Base-by-base conservation (phyloP, 2,329 filamentous ascomycete species). In the Ilyonectria destructans region DNA sequence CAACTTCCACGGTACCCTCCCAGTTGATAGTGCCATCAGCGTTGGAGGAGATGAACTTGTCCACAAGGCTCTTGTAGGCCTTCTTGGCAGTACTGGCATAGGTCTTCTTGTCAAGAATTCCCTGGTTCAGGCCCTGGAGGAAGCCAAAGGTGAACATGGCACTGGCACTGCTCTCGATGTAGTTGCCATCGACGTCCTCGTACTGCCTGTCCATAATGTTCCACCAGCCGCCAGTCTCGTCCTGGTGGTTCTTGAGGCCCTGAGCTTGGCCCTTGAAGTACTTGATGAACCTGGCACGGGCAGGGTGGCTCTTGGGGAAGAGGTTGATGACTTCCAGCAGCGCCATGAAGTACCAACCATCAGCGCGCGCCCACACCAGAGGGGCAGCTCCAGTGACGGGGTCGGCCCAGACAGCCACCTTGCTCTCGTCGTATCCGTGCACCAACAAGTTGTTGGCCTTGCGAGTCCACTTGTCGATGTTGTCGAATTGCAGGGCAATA, bases 141-240 rank as follows among this genome's bases (percentile, higher is more conserved):
- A 88, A 77, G 0, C 86, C 84, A 62, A 87, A 88, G 0, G 83
- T 81, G 71, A 89, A 90, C 85, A 91, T 88, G 4, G 87, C 88
- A 2, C 86, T 86, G 8, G 84, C 88, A 35, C 87, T 89, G 37
- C 86, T 87, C 79, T 91, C 87, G 55, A 91, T 85, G 76, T 88
- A 91, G 77, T 91, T 91, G 2, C 87, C 87, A 52, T 82, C 69
- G 45, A 77, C 72, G 1, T 82, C 83, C 0, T 84, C 82, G 62
- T 86, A 85, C 29, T 82, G 77, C 64, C 84, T 81, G 71, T 84
- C 84, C 84, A 90, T 87, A 49, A 90, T 80, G 58, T 89, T 78
- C 85, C 87, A 90, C 88, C 88, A 91, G 7, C 86, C 87, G 0
- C 87, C 86, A 2, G 70, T 71, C 12, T 72, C 71, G 62, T 87